These are phyloP conservation scores for Fraxinus sp. DNA, from an alignment of 305 asterid species.

Conservation along the genomic window DNA sequence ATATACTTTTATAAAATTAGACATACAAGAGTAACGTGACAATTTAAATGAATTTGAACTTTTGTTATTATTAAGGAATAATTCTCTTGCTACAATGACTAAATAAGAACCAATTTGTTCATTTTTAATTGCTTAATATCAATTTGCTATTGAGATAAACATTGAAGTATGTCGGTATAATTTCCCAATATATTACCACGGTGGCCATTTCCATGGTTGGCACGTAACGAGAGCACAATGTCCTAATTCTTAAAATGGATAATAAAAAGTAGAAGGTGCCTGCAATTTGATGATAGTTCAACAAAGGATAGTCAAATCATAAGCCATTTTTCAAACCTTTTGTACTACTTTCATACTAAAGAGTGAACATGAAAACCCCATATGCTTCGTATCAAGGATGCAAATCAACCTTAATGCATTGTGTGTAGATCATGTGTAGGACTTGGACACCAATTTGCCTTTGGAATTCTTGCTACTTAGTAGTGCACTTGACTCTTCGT, in stretches of 20 bases:
- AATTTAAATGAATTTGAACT: no score
- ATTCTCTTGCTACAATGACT: background rate
- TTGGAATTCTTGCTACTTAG: background rate
- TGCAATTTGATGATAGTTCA: conserved; percentile 11
- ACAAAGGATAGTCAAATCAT: background rate
- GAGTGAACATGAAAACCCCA: conserved; percentile 33
- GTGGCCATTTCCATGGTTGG: background rate
- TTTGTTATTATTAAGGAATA: no score
- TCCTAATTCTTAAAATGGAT: background rate
- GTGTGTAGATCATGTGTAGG: conserved; percentile 33
- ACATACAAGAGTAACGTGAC: background rate
- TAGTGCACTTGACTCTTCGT: background rate
- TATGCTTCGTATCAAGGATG: conserved; percentile 28
- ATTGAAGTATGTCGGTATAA: background rate
- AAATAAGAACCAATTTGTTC: background rate
- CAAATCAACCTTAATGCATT: conserved; percentile 37
- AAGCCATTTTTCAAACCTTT: background rate
- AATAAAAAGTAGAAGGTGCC: background rate
- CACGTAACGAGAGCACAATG: background rate
- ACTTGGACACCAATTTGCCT: conserved; percentile 18
- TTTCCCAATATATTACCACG: background rate
- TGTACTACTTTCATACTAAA: background rate
- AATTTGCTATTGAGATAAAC: background rate
- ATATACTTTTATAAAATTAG: background rate
- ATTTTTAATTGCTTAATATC: background rate